These are phyloP conservation scores for Leucocoprinus sp. DNA, from an alignment of 768 basidiomycete species.

Conservation along the genomic window DNA sequence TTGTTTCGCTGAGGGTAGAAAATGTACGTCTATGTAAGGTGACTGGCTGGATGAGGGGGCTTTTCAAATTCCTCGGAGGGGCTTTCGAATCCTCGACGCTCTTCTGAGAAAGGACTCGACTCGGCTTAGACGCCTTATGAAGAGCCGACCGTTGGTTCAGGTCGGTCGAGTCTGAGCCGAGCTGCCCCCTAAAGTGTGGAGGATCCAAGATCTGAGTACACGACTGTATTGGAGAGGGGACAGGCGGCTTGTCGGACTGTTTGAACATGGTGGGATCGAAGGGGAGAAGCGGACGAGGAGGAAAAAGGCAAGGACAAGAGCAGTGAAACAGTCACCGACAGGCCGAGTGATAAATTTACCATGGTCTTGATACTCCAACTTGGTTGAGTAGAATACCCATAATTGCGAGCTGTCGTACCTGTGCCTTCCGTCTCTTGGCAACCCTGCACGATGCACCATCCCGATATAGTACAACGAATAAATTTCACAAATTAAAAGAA, in stretches of 20 bases:
- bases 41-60: not conserved
- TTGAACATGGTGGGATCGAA: not conserved
- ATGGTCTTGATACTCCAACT: slow-evolving; percentile 4
- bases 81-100: not conserved
- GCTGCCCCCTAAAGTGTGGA: not conserved
- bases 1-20: not conserved
- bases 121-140: slow-evolving; percentile 31
- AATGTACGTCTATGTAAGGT: not conserved
- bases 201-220: too few relatives aligned
- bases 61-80: not conserved
- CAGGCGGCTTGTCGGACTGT: not conserved
- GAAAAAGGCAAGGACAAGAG: not conserved
- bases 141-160: not conserved
- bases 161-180: not conserved
- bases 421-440: not conserved
- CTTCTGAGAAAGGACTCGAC: slow-evolving; percentile 25
- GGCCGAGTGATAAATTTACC: too few relatives aligned
- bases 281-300: not conserved
- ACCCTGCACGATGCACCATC: not conserved
- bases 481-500: not conserved
- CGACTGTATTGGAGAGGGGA: not conserved
- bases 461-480: not conserved
- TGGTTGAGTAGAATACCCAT: slow-evolving; percentile 1
- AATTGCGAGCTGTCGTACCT: not conserved
- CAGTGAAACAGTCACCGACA: too few relatives aligned